Base-by-base conservation (phyloP, 495 filamentous ascomycete genomes). In the Opeltia flavorubescens region DNA sequence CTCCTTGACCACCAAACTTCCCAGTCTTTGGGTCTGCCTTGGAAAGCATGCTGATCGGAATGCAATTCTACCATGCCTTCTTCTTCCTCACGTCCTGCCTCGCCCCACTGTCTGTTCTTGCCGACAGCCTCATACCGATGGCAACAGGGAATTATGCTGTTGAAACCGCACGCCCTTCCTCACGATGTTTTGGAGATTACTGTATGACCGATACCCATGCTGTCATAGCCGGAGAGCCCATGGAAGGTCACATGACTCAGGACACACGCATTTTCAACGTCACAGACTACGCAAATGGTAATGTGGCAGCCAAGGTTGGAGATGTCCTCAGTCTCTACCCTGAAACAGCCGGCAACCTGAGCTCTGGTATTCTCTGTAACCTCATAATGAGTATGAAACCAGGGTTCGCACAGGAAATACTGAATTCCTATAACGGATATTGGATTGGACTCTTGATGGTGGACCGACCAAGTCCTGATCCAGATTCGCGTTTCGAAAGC, bases 401-500 rank as follows among this genome's bases (percentile, higher is more conserved):
- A 9, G 8, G 8, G 9, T 8, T 41, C 38, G 38, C 12, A 8
- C 8, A 9, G 12, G 9, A 9, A 21, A 8, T 9, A 13, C 8
- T 8, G 9, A 20, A 13, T 9, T 21, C 38, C 9, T 9, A 20
- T 18, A 41, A 12, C 20, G 38, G 8, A 8, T 8, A 20, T 20
- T 8, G 8, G 9, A 21, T 46, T 12, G 43, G 43, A 7, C 17
- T n/a, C 26, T 5, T 46, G 24, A 34, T 15, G 6, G 29, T 38
- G 17, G 43, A 46, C 2, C 18, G 26, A 15, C 43, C 43, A 5
- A 38, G 3, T 8, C 43, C 43, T 11, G 29, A 46, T 20, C 43
- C 43, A 30, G 43, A 29, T 13, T 35, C 43, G 29, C 43, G 25
- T 11, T 46, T 46, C 15, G 43, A 43, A 11, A 38, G 13, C 20